phyloP scores from a whole-genome alignment of 163 green algal genomes.

The Scenedesmus sp. region DNA sequence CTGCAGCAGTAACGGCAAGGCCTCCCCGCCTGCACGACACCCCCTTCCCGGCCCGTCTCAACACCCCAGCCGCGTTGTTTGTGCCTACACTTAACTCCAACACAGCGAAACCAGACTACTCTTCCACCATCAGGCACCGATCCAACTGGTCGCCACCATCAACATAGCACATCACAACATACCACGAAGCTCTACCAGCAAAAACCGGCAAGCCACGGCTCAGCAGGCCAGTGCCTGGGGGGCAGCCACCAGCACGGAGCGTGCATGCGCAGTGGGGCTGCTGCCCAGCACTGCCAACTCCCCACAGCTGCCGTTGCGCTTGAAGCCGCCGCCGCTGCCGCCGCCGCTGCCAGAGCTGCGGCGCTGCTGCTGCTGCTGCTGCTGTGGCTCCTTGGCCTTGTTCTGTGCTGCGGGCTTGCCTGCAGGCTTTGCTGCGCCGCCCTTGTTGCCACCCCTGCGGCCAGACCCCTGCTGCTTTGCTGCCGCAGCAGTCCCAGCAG shows the following conservation, averaged over 20 bases:
- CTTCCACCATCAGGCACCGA: no score
- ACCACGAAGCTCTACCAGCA: background rate
- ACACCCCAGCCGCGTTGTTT: no score
- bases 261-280: slow-evolving; percentile 10
- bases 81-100: no score
- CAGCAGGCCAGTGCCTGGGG: slow-evolving; percentile 47
- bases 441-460: slow-evolving; percentile 23
- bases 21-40: no score
- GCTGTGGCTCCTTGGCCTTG: background rate
- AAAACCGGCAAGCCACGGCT: background rate
- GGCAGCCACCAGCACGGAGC: slow-evolving; percentile 17
- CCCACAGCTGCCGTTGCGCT: slow-evolving; percentile 44
- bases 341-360: background rate
- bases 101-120: no score
- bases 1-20: no score
- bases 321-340: slow-evolving; percentile 26
- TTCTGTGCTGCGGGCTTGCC: slow-evolving; percentile 3
- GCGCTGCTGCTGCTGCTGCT: slow-evolving; percentile 15
- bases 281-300: slow-evolving; percentile 36
- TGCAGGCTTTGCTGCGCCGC: background rate
- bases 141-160: no score
- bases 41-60: no score
- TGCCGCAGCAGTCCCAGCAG: background rate
- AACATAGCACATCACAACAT: background rate
- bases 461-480: background rate